phyloP scores from a whole-genome alignment of 2,329 filamentous ascomycete species.

The Stachybotrys chartarum region DNA sequence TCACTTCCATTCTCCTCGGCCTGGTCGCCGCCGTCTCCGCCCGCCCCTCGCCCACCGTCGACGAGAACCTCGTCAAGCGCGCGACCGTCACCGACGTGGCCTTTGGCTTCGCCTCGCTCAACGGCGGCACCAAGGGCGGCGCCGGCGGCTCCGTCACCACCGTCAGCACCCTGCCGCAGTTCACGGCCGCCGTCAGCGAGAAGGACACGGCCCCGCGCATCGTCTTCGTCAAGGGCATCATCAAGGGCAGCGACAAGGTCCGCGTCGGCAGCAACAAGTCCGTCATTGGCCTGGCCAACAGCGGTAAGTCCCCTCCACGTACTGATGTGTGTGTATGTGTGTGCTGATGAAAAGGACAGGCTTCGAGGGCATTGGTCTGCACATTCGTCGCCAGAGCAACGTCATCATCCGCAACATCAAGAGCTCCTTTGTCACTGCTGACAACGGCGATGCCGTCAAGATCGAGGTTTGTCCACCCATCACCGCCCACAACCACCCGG shows the following conservation, averaged over 20 bases:
- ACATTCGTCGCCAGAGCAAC: slow-evolving; percentile 42
- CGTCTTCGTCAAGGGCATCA: slow-evolving; percentile 27
- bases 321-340: too few relatives aligned
- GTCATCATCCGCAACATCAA: slow-evolving; percentile 54
- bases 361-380: slow-evolving; percentile 37
- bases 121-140: slow-evolving; percentile 36
- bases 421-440: slow-evolving; percentile 47
- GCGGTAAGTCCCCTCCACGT: slow-evolving; percentile 11
- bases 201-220: slow-evolving; percentile 29
- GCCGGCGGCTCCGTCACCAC: slow-evolving; percentile 38
- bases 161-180: slow-evolving; percentile 33
- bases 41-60: slow-evolving; percentile 12
- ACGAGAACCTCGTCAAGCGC: slow-evolving; percentile 13
- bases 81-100: slow-evolving; percentile 18
- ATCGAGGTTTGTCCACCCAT: slow-evolving; percentile 15
- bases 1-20: slow-evolving; percentile 9
- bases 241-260: slow-evolving; percentile 25
- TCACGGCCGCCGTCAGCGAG: slow-evolving; percentile 31
- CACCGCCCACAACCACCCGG: background rate
- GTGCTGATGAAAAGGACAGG: slow-evolving; percentile 7
- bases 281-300: slow-evolving; percentile 27
- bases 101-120: slow-evolving; percentile 16
- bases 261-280: slow-evolving; percentile 32
- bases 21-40: slow-evolving; percentile 13
- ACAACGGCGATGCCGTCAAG: slow-evolving; percentile 47